Evolutionary conservation across 202 grass and related monocot species (phyloP), one percentile per base, ranked within the genome.

Genomic region (Saccharum hybrid): DNA sequence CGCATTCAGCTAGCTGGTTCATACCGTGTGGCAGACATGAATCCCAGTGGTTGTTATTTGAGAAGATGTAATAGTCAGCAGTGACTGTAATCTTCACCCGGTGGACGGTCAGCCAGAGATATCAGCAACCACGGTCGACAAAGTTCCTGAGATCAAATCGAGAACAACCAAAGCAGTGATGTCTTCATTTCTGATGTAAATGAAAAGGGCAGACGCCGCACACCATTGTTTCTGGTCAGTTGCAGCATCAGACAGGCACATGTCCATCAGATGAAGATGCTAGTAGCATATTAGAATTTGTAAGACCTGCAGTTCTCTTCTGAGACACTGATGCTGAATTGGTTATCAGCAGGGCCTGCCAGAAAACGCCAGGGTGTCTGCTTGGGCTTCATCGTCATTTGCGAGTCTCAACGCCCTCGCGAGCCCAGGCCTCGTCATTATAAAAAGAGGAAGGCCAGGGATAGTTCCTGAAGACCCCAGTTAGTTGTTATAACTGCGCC

Each of bases 401-500:
- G 9, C 48, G 48, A 52, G 48, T 52, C 48, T 6, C 48, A 6
- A 18, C 2, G 14, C 46, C 39, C 60, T 56, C n/a, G 36, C 37
- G 69, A 45, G 36, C 22, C 60, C 60, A 19, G 26, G 28, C 21
- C 38, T 65, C 42, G 5, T 57, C 39, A 5, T 13, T 81, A 88
- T 88, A 80, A 88, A 81, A 46, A 13, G 10, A 46, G 39, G 62
- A 10, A 23, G 38, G 19, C 68, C 13, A 15, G 3, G 45, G 45
- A 48, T 15, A 26, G 8, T 2, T 46, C 59, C 36, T n/a, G 4
- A 66, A 67, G 36, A 31, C 30, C 1, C 8, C 77, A 56, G 78
- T 39, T 38, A 4, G 45, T 48, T 48, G 3, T 13, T 12, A 48
- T 48, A 48, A 48, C 13, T 15, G 4, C 45, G 45, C 11, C 48